A percentile compares a stretch with the other conserved stretches of the same genome.
Conservation (phyloP, 306 rosid species). For the Glycine latifolia region DNA sequence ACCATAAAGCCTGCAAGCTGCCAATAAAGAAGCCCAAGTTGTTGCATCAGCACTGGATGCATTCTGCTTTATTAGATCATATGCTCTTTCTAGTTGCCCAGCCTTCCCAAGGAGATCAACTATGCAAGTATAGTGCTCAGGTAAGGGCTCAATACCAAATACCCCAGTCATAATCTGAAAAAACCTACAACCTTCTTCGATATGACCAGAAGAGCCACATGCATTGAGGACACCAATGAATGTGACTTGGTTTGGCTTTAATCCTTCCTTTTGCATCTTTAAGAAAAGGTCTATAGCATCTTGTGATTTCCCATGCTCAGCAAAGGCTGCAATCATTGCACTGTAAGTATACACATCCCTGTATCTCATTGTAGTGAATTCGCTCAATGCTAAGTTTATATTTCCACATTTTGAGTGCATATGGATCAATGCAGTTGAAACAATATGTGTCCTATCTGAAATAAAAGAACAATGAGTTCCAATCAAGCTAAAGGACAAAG, state of each 20-base stretch:
- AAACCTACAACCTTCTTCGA: constrained; percentile 67
- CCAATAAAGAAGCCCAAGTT: constrained; percentile 75
- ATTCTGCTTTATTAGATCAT: constrained; percentile 54
- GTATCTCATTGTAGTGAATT: constrained; percentile 61
- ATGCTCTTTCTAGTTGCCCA: constrained; percentile 71
- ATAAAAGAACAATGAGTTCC: constrained; percentile 29
- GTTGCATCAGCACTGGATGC: constrained; percentile 59
- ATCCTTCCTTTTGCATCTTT: constrained; percentile 68
- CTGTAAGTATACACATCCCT: constrained; percentile 72
- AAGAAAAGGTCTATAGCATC: constrained; percentile 67
- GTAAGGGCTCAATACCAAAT: constrained; percentile 64
- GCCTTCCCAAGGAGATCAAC: constrained; percentile 82
- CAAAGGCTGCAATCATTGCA: constrained; percentile 64
- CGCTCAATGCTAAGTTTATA: constrained; percentile 60
- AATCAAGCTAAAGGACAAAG: constrained; percentile 32
- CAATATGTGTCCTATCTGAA: constrained; percentile 63
- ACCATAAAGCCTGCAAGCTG: constrained; percentile 74
- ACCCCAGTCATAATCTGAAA: constrained; percentile 68
- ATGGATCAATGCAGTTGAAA: constrained; percentile 76
- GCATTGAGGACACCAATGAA: constrained; percentile 72
- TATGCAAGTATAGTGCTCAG: constrained; percentile 74
- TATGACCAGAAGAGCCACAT: constrained; percentile 68
- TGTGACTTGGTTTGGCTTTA: constrained; percentile 72
- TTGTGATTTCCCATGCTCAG: constrained; percentile 73
- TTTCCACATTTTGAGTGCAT: constrained; percentile 77